Percentiles rank a stretch among this genome's conserved stretches.
Evolutionary conservation across 352 stramenopile species (phyloP).

Genomic region (Pythium dissotocum): DNA sequence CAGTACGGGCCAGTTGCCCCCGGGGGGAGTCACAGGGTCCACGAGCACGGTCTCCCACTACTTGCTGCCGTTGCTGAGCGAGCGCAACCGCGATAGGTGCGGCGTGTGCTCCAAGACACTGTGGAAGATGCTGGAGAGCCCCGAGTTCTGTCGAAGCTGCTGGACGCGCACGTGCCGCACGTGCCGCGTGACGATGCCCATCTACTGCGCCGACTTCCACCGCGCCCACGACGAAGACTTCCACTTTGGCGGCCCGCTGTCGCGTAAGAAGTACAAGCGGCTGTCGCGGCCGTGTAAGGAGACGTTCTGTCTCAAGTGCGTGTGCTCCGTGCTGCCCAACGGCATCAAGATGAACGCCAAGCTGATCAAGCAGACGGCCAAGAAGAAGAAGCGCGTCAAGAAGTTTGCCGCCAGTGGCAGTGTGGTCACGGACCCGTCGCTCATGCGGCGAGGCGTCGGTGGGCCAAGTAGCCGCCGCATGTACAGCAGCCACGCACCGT

Average conservation of each 20-base stretch:
- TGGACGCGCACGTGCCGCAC: slow-evolving; percentile 64
- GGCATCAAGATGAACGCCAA: slow-evolving; percentile 66
- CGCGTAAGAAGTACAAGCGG: slow-evolving; percentile 11
- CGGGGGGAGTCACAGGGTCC: slow-evolving; percentile 4
- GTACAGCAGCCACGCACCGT: slow-evolving; percentile 10
- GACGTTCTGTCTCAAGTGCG: slow-evolving; percentile 74
- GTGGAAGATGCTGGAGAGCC: slow-evolving; percentile 46
- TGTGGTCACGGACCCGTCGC: slow-evolving; percentile 25
- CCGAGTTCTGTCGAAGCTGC: slow-evolving; percentile 61
- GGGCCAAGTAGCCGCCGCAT: slow-evolving; percentile 4
- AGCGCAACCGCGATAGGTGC: slow-evolving; percentile 39
- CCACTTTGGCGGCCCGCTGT: slow-evolving; percentile 3
- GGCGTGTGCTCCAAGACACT: slow-evolving; percentile 67
- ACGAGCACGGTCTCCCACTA: slow-evolving; percentile 15
- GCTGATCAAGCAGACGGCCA: slow-evolving; percentile 54
- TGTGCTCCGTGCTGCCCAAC: slow-evolving; percentile 65
- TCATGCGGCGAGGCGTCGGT: slow-evolving; percentile 18
- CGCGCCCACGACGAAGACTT: slow-evolving; percentile 30
- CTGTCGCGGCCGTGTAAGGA: slow-evolving; percentile 54
- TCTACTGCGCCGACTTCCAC: slow-evolving; percentile 76
- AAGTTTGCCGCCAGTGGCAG: slow-evolving; percentile 25
- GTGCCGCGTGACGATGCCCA: slow-evolving; percentile 67
- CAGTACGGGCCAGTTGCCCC: slow-evolving; percentile 24
- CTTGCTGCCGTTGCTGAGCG: slow-evolving; percentile 24
- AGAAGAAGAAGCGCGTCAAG: slow-evolving; percentile 51